These are phyloP conservation scores for Mangifera indica DNA, from an alignment of 345 rosid genomes.

Conservation along the genomic window DNA sequence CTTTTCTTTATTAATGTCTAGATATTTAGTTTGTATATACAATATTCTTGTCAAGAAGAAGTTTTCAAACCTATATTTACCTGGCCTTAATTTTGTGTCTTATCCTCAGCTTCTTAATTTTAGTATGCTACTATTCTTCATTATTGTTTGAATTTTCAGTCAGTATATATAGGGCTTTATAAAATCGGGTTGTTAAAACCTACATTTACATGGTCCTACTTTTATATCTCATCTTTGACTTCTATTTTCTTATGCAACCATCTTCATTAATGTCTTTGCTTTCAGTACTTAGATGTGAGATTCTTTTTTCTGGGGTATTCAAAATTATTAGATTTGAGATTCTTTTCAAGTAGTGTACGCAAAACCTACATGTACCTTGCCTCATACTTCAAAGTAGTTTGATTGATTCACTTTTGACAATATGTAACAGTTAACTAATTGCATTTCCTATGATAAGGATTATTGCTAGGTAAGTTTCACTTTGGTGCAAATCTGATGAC, in stretches of 20 bases:
- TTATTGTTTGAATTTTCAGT: background rate
- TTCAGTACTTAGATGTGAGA: no score
- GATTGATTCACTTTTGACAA: background rate
- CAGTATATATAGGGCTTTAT: background rate
- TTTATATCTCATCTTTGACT: no score
- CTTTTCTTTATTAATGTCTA: conserved; percentile 3
- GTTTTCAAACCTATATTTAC: background rate
- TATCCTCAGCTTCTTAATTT: background rate
- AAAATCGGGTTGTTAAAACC: background rate
- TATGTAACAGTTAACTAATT: background rate
- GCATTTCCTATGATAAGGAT: background rate
- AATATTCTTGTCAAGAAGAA: background rate
- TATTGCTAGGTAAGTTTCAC: background rate
- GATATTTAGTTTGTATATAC: background rate
- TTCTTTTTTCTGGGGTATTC: no score
- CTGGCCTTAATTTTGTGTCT: background rate
- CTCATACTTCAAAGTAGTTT: background rate
- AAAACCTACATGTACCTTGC: background rate
- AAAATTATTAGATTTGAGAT: background rate
- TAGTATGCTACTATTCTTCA: background rate
- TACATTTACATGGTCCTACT: background rate
- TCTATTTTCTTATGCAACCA: no score
- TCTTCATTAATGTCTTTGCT: no score
- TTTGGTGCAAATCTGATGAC: background rate
- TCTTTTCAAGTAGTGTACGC: background rate